These are phyloP conservation scores for Tylopilus vinaceipallidus DNA, from an alignment of 768 basidiomycete genomes.

Conservation along the genomic window DNA sequence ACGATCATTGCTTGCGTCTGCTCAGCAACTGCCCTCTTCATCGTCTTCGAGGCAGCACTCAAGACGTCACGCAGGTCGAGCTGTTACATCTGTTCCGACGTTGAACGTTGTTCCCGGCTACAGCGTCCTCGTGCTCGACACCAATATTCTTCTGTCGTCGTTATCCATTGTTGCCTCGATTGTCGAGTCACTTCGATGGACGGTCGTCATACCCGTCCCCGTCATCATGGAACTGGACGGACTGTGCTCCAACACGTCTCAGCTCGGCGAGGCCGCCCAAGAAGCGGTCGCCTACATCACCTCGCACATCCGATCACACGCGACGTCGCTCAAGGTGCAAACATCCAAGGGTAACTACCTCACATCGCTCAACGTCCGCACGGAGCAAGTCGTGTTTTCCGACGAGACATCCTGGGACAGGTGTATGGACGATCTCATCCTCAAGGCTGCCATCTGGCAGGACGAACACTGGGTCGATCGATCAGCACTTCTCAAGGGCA, in stretches of 20 bases:
- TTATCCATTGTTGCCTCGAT: conserved; percentile 69
- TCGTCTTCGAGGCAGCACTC: conserved; percentile 29
- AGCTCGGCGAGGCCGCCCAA: conserved; percentile 73
- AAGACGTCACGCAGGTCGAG: conserved; percentile 27
- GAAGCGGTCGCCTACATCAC: conserved; percentile 75
- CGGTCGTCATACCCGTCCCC: conserved; percentile 86
- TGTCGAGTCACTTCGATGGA: conserved; percentile 82
- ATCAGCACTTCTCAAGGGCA: conserved; percentile 58
- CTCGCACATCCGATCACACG: conserved; percentile 69
- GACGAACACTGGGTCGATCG: conserved; percentile 90
- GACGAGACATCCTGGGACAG: conserved; percentile 51
- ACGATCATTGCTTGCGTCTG: conserved; percentile 57
- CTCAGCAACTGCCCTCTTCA: conserved; percentile 31
- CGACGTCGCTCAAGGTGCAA: conserved; percentile 84
- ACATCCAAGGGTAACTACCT: conserved; percentile 96
- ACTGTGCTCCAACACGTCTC: conserved; percentile 59
- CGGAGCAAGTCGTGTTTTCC: conserved; percentile 78
- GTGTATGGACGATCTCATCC: conserved; percentile 93
- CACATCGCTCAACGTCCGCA: conserved; percentile 73
- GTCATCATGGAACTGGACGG: conserved; percentile 98
- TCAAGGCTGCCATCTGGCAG: conserved; percentile 92
- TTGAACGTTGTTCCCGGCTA: conserved; percentile 77
- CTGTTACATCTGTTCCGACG: conserved; percentile 36
- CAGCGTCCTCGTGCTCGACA: conserved; percentile 89
- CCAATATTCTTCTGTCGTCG: conserved; percentile 89